Base-by-base conservation (phyloP, 1,284 basidiomycete genomes). In the Irpex sp. region DNA sequence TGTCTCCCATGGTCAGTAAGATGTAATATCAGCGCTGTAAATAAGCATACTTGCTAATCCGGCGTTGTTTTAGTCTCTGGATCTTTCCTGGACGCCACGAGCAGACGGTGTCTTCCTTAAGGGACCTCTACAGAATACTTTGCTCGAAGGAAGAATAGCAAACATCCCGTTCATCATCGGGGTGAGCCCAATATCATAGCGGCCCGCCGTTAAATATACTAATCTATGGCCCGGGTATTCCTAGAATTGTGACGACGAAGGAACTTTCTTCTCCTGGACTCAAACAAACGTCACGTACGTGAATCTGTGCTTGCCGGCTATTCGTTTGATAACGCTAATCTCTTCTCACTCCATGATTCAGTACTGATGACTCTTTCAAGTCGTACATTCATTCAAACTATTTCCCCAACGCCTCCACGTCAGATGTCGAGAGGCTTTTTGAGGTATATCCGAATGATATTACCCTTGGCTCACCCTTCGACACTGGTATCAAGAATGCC, bases 221-320 rank as follows among this genome's bases (percentile, higher is more conserved):
- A 26, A 59, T 31, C 6, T 47, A 55, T n/a, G 33, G 3, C 6
- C 4, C 17, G 17, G 13, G 6, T 50, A 17, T 46, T 54, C 5
- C 58, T 33, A 63, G n/a, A 75, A 81, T 61, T 79, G 77, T 59
- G 81, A 83, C 59, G 83, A 83, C 60, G 83, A 84, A 69, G 83
- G 82, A n/a, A 83, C 83, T 0, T 33, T 80, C 0, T 83, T 84
- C 66, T 75, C 81, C 0, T 66, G 84, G 7, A 72, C 79, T 0
- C 77, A n/a, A 76, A 81, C 61, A 78, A 77, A 59, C 81, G 83
- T 60, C 82, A 84, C 61, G 83, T 84, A 69, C 82, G 83, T 17
- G 31, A 33, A 33, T 51, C 19, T 19, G 21, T 17, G 19, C 21
- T 51, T 46, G n/a, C 13, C 43, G n/a, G n/a, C 66, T 6, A 59